Evolutionary conservation across 176 grass and related monocot species (phyloP).

Genomic region (Oryza nivara): DNA sequence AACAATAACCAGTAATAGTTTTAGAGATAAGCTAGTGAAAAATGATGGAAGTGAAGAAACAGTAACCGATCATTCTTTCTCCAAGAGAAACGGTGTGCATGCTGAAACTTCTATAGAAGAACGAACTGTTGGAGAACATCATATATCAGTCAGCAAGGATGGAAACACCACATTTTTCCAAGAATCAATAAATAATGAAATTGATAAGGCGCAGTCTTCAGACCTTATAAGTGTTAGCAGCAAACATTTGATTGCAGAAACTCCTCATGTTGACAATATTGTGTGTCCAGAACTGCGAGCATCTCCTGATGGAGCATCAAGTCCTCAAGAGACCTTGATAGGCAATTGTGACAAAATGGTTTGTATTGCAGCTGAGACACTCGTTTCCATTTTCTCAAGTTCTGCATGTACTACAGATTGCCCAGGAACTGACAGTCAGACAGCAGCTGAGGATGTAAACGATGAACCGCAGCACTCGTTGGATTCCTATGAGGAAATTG

Average conservation of each 20-base stretch:
- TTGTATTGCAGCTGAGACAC: constrained; percentile 63
- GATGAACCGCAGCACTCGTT: constrained; percentile 43
- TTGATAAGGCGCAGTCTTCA: neutral
- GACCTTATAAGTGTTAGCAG: constrained; percentile 25
- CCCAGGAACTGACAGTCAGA: constrained; percentile 16
- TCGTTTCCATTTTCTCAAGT: constrained; percentile 65
- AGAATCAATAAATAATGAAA: constrained; percentile 9
- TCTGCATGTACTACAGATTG: constrained; percentile 14
- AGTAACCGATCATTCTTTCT: constrained; percentile 42
- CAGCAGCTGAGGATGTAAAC: constrained; percentile 10
- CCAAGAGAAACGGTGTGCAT: constrained; percentile 9
- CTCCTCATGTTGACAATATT: constrained; percentile 36
- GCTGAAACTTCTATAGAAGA: constrained; percentile 30
- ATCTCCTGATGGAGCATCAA: constrained; percentile 8
- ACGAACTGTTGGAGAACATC: neutral
- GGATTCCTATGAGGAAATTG: constrained; percentile 71
- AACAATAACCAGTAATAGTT: constrained; percentile 19
- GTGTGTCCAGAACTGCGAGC: neutral
- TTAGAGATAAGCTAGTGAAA: constrained; percentile 22
- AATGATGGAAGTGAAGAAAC: constrained; percentile 54
- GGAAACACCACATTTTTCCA: neutral
- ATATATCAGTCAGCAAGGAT: constrained; percentile 22
- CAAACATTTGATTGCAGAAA: constrained; percentile 23
- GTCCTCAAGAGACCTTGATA: constrained; percentile 16
- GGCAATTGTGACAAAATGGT: constrained; percentile 32